Evolutionary conservation across 345 rosid genomes (phyloP).

Genomic region (Xanthoceras sorbifolium): DNA sequence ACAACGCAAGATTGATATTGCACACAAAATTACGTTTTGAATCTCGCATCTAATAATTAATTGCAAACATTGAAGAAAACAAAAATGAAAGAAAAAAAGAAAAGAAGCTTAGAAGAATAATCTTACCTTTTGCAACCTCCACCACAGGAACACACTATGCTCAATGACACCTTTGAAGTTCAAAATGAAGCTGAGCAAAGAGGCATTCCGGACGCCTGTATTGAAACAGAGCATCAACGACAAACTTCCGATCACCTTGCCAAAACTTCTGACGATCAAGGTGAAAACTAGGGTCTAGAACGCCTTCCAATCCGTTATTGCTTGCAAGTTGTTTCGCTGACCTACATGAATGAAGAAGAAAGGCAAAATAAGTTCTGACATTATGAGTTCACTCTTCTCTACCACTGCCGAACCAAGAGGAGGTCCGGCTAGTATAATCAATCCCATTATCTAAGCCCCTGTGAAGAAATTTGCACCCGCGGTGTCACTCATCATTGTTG

Average conservation of each 20-base stretch:
- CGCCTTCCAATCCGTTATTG: not conserved
- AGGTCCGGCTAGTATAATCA: slow-evolving; percentile 32
- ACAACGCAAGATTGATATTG: no score
- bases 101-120: no score
- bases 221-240: slow-evolving; percentile 4
- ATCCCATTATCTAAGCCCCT: slow-evolving; percentile 25
- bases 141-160: not conserved
- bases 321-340: not conserved
- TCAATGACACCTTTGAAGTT: slow-evolving; percentile 27
- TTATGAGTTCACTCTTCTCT: slow-evolving; percentile 28
- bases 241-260: slow-evolving; percentile 19
- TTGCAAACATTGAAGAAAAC: no score
- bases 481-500: slow-evolving; percentile 9
- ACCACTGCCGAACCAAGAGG: slow-evolving; percentile 32
- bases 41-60: no score
- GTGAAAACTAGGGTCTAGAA: not conserved
- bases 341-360: slow-evolving; percentile 23
- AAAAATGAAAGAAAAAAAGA: no score
- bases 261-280: not conserved
- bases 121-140: not conserved
- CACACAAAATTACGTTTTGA: no score
- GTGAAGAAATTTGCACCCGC: not conserved
- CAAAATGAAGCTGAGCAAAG: slow-evolving; percentile 28
- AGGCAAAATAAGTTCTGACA: slow-evolving; percentile 30
- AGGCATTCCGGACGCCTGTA: slow-evolving; percentile 11